These are phyloP conservation scores for Verticillium dahliae DNA, from an alignment of 2,329 filamentous ascomycete species.

Conservation along the genomic window DNA sequence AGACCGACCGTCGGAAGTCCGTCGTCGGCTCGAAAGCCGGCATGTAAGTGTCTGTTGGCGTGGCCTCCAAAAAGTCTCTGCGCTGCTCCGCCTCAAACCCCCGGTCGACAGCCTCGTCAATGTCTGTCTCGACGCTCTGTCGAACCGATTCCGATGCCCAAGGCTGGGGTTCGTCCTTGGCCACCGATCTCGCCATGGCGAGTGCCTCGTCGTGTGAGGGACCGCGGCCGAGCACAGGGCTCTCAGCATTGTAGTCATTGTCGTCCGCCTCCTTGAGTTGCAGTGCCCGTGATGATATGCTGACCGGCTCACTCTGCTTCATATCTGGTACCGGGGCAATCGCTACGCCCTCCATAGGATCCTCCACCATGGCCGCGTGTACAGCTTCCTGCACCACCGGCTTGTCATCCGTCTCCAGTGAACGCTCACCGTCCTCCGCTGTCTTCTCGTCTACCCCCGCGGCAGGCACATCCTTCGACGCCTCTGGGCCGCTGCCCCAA, in stretches of 20 bases:
- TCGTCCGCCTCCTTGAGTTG: conserved; percentile 16
- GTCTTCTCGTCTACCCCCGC: conserved; percentile 2
- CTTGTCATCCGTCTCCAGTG: neutral
- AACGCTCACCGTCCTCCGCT: conserved; percentile 4
- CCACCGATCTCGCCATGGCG: neutral
- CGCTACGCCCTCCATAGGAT: conserved; percentile 1
- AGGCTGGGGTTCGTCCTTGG: conserved; percentile 5
- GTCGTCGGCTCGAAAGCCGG: conserved; percentile 8
- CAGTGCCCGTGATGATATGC: neutral
- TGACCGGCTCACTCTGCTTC: conserved; percentile 4
- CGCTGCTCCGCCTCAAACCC: conserved; percentile 21
- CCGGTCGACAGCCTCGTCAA: conserved; percentile 11
- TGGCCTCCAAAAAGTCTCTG: conserved; percentile 13
- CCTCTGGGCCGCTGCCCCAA: conserved; percentile 15
- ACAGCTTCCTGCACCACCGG: neutral
- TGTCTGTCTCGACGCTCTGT: conserved; percentile 10
- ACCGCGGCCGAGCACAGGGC: conserved; percentile 27
- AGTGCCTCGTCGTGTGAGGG: neutral
- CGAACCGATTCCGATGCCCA: conserved; percentile 20
- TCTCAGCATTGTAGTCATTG: conserved; percentile 23
- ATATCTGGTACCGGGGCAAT: conserved; percentile 7
- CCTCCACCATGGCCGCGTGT: neutral
- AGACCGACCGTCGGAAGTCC: conserved; percentile 35
- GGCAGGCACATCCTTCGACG: neutral
- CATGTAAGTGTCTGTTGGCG: conserved; percentile 1